Percentiles rank a stretch among this genome's conserved stretches.
These are phyloP conservation scores for Kwoniella dendrophila DNA, from an alignment of 768 basidiomycete species.

Conservation along the genomic window DNA sequence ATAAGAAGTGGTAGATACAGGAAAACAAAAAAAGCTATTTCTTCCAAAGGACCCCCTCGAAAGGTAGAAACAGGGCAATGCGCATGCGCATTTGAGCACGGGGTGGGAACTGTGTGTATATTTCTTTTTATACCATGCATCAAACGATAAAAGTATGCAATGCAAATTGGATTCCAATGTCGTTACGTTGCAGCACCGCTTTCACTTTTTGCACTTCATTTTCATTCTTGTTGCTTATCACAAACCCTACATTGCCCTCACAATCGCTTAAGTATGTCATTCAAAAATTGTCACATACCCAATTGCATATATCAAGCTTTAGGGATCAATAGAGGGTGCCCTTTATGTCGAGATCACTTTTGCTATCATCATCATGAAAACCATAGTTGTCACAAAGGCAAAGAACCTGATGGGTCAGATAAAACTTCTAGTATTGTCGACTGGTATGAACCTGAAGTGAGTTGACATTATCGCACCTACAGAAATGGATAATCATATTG, in stretches of 20 bases:
- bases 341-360: background rate
- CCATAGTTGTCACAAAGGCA: background rate
- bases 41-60: too few relatives aligned
- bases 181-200: too few relatives aligned
- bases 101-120: too few relatives aligned
- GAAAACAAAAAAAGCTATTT: too few relatives aligned
- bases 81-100: too few relatives aligned
- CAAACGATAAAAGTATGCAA: too few relatives aligned
- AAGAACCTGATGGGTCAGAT: background rate
- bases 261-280: background rate
- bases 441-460: slow-evolving; percentile 1
- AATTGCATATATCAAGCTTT: slow-evolving; percentile 13
- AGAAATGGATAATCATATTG: background rate
- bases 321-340: background rate
- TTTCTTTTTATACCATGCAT: too few relatives aligned
- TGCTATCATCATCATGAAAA: slow-evolving; percentile 5
- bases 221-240: background rate
- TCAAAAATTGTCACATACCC: background rate
- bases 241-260: background rate
- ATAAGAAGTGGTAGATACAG: too few relatives aligned
- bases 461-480: background rate
- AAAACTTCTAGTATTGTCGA: background rate
- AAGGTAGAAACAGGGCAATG: too few relatives aligned
- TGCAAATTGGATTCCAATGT: too few relatives aligned
- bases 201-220: too few relatives aligned